Evolutionary conservation across 106 monocot genomes (phyloP), one percentile per base, ranked within the genome.

Genomic region (Apostasia ramifera): DNA sequence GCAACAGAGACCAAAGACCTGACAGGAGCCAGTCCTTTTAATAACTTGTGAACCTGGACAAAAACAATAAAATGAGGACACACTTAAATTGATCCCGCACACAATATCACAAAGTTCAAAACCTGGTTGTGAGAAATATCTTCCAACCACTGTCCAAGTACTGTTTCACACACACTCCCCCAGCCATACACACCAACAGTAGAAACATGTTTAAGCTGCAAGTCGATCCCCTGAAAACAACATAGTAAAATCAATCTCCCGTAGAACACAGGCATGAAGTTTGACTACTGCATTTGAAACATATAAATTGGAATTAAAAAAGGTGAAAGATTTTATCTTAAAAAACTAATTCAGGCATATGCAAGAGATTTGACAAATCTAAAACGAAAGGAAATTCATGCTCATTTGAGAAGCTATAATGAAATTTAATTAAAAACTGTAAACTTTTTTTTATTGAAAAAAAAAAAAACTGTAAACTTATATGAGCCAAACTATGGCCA

Each of bases 81-180:
- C 10, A 2, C 59, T 47, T 55, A 38, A 43, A 15, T 47, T 75
- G 15, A 77, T 66, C 9, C 50, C n/a, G 11, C 40, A 10, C 43
- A 58, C 3, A 77, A 1, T 38, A 53, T 55, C 14, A 12, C 2
- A 71, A 43, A 79, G 39, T 48, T 50, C 42, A 74, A 44, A 59
- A 98, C 97, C 92, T 98, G 97, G 63, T 92, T 98, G 44, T 87
- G 84, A 59, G 97, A 89, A 69, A 98, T 89, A 82, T 98, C 97
- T 83, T 98, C 97, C 61, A 98, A 81, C 97, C 97, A 98, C 61
- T 87, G 89, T 66, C 85, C 92, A 76, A 66, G 44, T 66, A 98
- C 75, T 53, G 85, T 76, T 73, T 92, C 92, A 67, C 92, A 92
- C 38, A 92, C 73, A 37, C 83, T 93, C 44, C 74, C 77, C 89